Conservation (phyloP, 2,329 filamentous ascomycete species). For the Fusarium lateritium region DNA sequence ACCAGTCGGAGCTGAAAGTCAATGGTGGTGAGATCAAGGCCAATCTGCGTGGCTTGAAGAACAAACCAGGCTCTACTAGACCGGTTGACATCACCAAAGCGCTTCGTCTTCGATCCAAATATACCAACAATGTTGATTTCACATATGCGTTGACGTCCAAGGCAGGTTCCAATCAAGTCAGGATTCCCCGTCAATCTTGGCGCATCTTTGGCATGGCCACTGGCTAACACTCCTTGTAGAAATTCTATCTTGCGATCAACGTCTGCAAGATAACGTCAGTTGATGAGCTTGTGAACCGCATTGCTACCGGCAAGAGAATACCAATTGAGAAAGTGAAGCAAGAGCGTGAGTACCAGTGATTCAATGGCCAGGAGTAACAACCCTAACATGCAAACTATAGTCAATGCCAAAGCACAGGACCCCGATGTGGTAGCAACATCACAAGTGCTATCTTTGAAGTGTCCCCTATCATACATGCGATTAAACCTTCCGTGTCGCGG, state of each 20-base stretch:
- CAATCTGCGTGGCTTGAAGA: constrained; percentile 96
- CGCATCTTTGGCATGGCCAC: constrained; percentile 26
- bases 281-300: constrained; percentile 76
- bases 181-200: constrained; percentile 36
- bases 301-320: constrained; percentile 79
- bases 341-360: constrained; percentile 76
- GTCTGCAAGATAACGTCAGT: constrained; percentile 82
- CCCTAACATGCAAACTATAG: constrained; percentile 61
- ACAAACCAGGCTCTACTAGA: constrained; percentile 93
- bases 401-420: constrained; percentile 85
- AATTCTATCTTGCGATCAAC: constrained; percentile 79
- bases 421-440: constrained; percentile 92
- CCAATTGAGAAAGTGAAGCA: constrained; percentile 84
- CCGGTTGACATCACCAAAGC: constrained; percentile 90
- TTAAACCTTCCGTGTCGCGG: constrained; percentile 86
- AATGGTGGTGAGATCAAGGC: constrained; percentile 90
- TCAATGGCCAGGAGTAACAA: background rate
- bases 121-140: constrained; percentile 84
- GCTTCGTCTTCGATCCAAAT: constrained; percentile 78
- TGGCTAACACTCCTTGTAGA: constrained; percentile 63
- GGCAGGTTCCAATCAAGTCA: constrained; percentile 64
- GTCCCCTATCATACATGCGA: constrained; percentile 88
- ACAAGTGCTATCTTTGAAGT: constrained; percentile 90
- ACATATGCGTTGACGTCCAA: constrained; percentile 94
- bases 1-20: constrained; percentile 92